Conservation (phyloP, 2,329 filamentous ascomycete species). For the Paecilomyces niveus region DNA sequence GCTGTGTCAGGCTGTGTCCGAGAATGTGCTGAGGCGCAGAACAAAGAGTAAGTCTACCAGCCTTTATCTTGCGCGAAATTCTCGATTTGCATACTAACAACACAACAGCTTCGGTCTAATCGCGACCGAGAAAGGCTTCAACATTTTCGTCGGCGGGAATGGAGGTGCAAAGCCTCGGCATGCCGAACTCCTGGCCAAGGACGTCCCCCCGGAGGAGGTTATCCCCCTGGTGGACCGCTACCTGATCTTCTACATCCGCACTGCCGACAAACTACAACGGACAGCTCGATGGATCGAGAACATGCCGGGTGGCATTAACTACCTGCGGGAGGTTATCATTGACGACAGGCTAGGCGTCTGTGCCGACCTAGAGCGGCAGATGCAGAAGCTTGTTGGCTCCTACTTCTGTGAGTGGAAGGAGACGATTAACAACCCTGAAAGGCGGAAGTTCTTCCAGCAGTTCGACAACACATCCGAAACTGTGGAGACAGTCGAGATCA, state of each 20-base stretch:
- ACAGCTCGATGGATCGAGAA: slow-evolving; percentile 83
- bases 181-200: slow-evolving; percentile 75
- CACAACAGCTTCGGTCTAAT: slow-evolving; percentile 70
- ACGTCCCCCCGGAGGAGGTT: slow-evolving; percentile 75
- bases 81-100: slow-evolving; percentile 6
- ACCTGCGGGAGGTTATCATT: slow-evolving; percentile 74
- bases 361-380: slow-evolving; percentile 76
- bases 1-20: slow-evolving; percentile 87
- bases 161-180: slow-evolving; percentile 80
- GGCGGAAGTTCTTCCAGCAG: slow-evolving; percentile 65
- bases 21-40: slow-evolving; percentile 87
- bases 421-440: slow-evolving; percentile 62
- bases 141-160: slow-evolving; percentile 85
- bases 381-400: slow-evolving; percentile 73
- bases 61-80: background rate
- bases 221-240: slow-evolving; percentile 81
- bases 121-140: slow-evolving; percentile 87
- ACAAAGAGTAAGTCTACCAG: slow-evolving; percentile 62
- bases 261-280: slow-evolving; percentile 80
- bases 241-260: slow-evolving; percentile 88
- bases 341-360: slow-evolving; percentile 82
- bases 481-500: slow-evolving; percentile 60
- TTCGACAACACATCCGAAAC: slow-evolving; percentile 77
- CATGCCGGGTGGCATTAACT: slow-evolving; percentile 74
- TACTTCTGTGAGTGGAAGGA: slow-evolving; percentile 94